These are phyloP conservation scores for Herpetomonas samuelpessoai DNA, from an alignment of 208 protist genomes.

Conservation along the genomic window DNA sequence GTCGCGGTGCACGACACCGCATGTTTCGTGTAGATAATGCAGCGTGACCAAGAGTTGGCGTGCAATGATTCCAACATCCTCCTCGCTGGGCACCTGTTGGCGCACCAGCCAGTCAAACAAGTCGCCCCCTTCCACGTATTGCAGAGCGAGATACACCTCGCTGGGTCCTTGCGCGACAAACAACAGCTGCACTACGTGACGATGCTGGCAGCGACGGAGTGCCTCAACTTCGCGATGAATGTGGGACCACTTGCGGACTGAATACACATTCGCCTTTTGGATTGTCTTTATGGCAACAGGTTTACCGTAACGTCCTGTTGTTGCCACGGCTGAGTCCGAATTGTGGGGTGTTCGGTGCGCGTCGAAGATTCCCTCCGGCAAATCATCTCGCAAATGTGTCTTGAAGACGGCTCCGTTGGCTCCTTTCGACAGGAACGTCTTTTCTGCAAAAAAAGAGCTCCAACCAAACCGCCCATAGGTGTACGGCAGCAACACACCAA, in stretches of 20 bases:
- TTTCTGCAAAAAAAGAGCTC: slow-evolving; percentile 40
- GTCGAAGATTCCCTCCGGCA: slow-evolving; percentile 6
- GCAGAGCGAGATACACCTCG: slow-evolving; percentile 52
- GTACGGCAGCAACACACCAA: slow-evolving; percentile 38
- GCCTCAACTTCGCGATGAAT: slow-evolving; percentile 45
- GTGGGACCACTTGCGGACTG: slow-evolving; percentile 37
- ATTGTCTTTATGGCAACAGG: slow-evolving; percentile 49
- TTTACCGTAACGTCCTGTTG: not conserved
- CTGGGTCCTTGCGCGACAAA: slow-evolving; percentile 41
- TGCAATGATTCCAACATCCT: slow-evolving; percentile 41
- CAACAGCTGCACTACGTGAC: slow-evolving; percentile 50
- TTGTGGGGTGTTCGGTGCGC: not conserved
- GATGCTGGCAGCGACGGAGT: slow-evolving; percentile 30
- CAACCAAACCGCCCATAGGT: slow-evolving; percentile 33
- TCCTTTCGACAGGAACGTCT: slow-evolving; percentile 37
- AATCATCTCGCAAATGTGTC: slow-evolving; percentile 23
- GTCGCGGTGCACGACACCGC: slow-evolving; percentile 36
- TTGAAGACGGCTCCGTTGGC: slow-evolving; percentile 44
- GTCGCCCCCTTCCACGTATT: slow-evolving; percentile 40
- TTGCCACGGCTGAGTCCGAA: not conserved
- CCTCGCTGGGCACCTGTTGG: slow-evolving; percentile 38
- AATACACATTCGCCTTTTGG: slow-evolving; percentile 48
- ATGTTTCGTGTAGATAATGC: slow-evolving; percentile 45
- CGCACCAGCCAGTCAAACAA: slow-evolving; percentile 58
- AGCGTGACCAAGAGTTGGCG: slow-evolving; percentile 42